These are phyloP conservation scores for Claviceps pazoutovae DNA, from an alignment of 2,329 filamentous ascomycete genomes.

Conservation along the genomic window DNA sequence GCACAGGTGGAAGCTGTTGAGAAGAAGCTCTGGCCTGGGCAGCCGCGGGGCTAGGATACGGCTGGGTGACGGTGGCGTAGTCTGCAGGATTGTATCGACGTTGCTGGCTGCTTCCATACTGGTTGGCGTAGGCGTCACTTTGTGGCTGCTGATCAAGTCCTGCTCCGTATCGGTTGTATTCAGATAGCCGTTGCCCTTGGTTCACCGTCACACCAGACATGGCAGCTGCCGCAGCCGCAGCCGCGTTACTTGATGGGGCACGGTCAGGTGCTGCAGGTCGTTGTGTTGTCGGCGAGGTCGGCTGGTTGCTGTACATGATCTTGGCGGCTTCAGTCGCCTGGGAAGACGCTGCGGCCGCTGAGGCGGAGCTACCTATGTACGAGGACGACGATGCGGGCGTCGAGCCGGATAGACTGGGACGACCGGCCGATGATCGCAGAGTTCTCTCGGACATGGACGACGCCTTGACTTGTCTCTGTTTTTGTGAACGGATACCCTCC, in stretches of 20 bases:
- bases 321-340: slow-evolving; percentile 53
- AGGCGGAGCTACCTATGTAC: slow-evolving; percentile 17
- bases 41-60: slow-evolving; percentile 24
- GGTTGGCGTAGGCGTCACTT: slow-evolving; percentile 23
- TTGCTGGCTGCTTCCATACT: slow-evolving; percentile 22
- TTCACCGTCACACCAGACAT: slow-evolving; percentile 35
- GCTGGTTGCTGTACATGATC: slow-evolving; percentile 42
- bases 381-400: slow-evolving; percentile 20
- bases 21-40: slow-evolving; percentile 17
- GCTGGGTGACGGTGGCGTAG: slow-evolving; percentile 48
- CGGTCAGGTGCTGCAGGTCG: slow-evolving; percentile 38
- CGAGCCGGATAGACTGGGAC: slow-evolving; percentile 29
- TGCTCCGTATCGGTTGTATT: slow-evolving; percentile 21
- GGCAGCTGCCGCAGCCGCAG: slow-evolving; percentile 44
- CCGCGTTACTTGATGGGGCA: slow-evolving; percentile 38
- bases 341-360: slow-evolving; percentile 6
- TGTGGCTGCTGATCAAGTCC: slow-evolving; percentile 20
- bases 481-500: slow-evolving; percentile 69
- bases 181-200: slow-evolving; percentile 19
- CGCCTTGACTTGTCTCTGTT: slow-evolving; percentile 47
- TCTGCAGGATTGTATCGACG: slow-evolving; percentile 65
- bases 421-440: slow-evolving; percentile 39
- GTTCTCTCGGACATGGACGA: slow-evolving; percentile 51
- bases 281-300: slow-evolving; percentile 36
- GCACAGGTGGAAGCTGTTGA: slow-evolving; percentile 11